Evolutionary conservation across 345 rosid genomes (phyloP), one percentile per base, ranked within the genome.

Genomic region (Gossypium raimondii): DNA sequence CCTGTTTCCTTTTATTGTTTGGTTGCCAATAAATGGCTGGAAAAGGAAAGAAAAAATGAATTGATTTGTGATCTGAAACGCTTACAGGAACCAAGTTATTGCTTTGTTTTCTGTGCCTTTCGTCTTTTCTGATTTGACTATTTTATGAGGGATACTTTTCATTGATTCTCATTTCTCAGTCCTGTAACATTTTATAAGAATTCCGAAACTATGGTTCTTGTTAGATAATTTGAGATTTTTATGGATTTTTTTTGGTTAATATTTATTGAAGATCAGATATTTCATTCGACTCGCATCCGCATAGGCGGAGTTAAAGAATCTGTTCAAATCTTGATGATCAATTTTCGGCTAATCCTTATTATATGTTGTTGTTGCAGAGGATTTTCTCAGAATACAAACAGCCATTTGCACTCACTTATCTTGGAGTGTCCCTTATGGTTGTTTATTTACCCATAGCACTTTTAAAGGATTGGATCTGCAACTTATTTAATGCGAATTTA

Each of bases 351-450:
- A 12, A 18, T 16, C 2, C 44, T 27, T 50, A 34, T 56, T 34
- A 29, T 47, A 75, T 83, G 63, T 59, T 78, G 63, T 66, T 25
- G 51, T 50, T 78, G 64, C 88, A 86, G 92, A 82, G 77, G 64
- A 86, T 89, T 47, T 89, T 89, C 73, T 65, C 69, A 14, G 80
- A 83, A 64, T 89, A 88, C 79, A 78, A 78, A 71, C 92, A 86
- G 47, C 94, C 90, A 14, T 89, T 89, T 72, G 92, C 86, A 2
- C 70, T 89, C 41, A 84, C 94, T 5, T 89, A 89, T 29, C 81
- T 88, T 12, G 89, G 90, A 16, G 87, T 86, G 78, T 89, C 92
- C 70, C 92, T 89, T 48, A 86, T 89, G 92, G 83, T 84, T 34
- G 80, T 86, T 60, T 84, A 77, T 82, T 75, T 89, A 67, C 94